Evolutionary conservation across 2,329 filamentous ascomycete species (phyloP), one percentile per base, ranked within the genome.

Genomic region (Cadophora gregata): DNA sequence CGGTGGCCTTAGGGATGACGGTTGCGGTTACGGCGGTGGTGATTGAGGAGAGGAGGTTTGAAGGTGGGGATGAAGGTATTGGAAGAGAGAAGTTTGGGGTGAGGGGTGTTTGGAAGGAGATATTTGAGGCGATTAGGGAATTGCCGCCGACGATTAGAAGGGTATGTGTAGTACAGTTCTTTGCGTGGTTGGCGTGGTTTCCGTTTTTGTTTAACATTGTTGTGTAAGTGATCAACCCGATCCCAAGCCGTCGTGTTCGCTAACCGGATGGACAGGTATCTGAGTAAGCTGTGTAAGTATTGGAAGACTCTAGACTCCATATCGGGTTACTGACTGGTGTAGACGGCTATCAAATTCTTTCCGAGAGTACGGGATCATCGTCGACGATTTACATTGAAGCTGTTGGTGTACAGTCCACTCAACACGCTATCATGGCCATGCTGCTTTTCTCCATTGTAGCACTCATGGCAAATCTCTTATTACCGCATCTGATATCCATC

Each of bases 171-270:
- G 69, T 75, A 31, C 75, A 77, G 42, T 76, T 77, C 36, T 74
- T 72, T 62, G 69, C 76, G 19, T 78, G 75, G 75, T 67, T 78
- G 31, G 76, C 73, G 2, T 79, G 77, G 77, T 79, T 78, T 67
- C 73, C 73, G 5, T 78, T 79, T 63, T 68, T 79, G 14, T 79
- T 76, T 55, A 78, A 79, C 63, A 74, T 71, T 51, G 42, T 47
- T 3, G n/a, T 47, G 42, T 47, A n/a, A 47, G 42, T 47, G 21
- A 19, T 9, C 19, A 1, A 8, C 19, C n/a, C 3, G 8, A 6
- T 47, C n/a, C 21, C 9, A 10, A n/a, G 6, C 21, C n/a, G n/a
- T n/a, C 19, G 10, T 1, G n/a, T 1, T 21, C 21, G 10, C 42
- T 47, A n/a, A 75, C 76, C 2, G 14, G 19, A 16, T 2, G 3